These are phyloP conservation scores for Cylindrodendrum hubeiense DNA, from an alignment of 2,329 filamentous ascomycete species.

Conservation along the genomic window DNA sequence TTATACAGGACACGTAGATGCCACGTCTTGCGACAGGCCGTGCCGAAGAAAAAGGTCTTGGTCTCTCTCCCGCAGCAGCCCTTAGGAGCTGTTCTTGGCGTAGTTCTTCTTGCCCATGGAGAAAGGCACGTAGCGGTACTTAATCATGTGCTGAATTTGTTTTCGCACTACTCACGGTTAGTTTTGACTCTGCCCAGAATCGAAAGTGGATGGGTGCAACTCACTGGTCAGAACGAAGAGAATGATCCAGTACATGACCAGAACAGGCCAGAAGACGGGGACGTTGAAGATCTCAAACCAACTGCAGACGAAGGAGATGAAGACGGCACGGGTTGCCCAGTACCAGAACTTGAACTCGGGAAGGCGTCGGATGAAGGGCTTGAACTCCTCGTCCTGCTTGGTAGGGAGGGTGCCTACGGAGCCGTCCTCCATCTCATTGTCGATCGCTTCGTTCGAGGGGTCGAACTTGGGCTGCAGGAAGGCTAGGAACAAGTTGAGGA, in stretches of 20 bases:
- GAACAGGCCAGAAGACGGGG: conserved; percentile 98
- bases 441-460: conserved; percentile 88
- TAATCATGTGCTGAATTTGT: conserved; percentile 99
- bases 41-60: conserved; percentile 35
- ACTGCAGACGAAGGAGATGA: conserved; percentile 86
- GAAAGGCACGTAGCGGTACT: conserved; percentile 98
- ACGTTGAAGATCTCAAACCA: conserved; percentile 97
- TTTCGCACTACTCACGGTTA: conserved; percentile 79
- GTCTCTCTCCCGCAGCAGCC: conserved; percentile 8
- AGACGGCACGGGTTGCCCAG: conserved; percentile 88
- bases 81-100: conserved; percentile 69
- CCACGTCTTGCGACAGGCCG: conserved; percentile 28
- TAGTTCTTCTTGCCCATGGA: conserved; percentile 91
- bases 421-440: conserved; percentile 97
- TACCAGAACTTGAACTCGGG: conserved; percentile 99
- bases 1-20: conserved; percentile 43
- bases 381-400: conserved; percentile 97
- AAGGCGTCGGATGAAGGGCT: conserved; percentile 93
- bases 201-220: conserved; percentile 51
- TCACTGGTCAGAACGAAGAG: conserved; percentile 94
- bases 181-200: background rate
- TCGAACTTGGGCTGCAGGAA: conserved; percentile 99
- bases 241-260: conserved; percentile 99
- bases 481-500: conserved; percentile 98
- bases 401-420: conserved; percentile 85